Conservation (phyloP, 129 eudicot species). For the Centella asiatica region DNA sequence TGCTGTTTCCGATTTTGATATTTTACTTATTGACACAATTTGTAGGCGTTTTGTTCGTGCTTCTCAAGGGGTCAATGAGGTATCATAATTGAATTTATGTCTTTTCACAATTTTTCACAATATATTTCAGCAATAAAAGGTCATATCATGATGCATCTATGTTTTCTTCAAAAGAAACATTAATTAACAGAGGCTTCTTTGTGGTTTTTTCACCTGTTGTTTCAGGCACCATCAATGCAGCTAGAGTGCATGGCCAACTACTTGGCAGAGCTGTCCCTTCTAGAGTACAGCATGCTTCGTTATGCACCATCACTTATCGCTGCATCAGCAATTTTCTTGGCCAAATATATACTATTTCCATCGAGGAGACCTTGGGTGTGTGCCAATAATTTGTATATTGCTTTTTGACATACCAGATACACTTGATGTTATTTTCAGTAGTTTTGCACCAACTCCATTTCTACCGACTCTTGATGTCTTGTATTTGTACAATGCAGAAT, state of each 20-base stretch:
- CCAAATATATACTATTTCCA: slow-evolving; percentile 55
- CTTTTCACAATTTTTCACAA: background rate
- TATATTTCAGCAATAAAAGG: background rate
- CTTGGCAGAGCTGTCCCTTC: slow-evolving; percentile 77
- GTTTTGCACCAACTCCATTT: background rate
- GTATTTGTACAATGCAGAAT: slow-evolving; percentile 36
- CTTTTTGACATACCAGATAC: background rate
- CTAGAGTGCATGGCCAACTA: slow-evolving; percentile 82
- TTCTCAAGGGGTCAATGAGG: slow-evolving; percentile 77
- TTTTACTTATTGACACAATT: background rate
- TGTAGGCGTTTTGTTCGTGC: slow-evolving; percentile 79
- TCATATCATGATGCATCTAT: background rate
- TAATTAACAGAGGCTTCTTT: background rate
- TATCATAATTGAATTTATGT: slow-evolving; percentile 14
- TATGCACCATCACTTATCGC: slow-evolving; percentile 80
- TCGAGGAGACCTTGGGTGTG: slow-evolving; percentile 82
- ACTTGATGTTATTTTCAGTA: background rate
- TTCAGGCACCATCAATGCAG: slow-evolving; percentile 73
- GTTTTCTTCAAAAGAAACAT: background rate
- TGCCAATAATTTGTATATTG: background rate
- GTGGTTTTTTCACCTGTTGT: background rate
- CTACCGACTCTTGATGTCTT: background rate
- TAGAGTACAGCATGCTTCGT: slow-evolving; percentile 72
- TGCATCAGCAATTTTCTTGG: slow-evolving; percentile 81
- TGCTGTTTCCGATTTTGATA: background rate